Evolutionary conservation across 768 basidiomycete species (phyloP).

Genomic region (Lactifluus piperatus): DNA sequence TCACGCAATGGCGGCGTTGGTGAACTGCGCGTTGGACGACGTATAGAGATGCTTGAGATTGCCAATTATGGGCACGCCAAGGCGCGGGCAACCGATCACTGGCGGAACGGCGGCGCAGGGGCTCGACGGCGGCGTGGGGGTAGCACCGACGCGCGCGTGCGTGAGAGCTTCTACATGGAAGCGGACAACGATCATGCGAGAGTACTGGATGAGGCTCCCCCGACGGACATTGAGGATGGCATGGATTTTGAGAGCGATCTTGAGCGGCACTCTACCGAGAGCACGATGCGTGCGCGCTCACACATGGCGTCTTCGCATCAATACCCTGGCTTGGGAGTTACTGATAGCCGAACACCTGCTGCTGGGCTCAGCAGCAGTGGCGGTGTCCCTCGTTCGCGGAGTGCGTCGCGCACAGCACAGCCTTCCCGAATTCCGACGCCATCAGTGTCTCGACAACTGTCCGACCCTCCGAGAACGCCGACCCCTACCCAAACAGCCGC

Average conservation of each 20-base stretch:
- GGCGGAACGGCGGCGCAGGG: slow-evolving; percentile 19
- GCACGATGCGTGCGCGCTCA: background rate
- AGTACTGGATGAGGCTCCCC: slow-evolving; percentile 68
- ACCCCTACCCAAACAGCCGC: slow-evolving; percentile 33
- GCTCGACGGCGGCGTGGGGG: slow-evolving; percentile 40
- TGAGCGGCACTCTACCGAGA: slow-evolving; percentile 3
- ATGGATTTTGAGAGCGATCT: slow-evolving; percentile 24
- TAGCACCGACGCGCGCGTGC: slow-evolving; percentile 44
- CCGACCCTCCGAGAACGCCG: slow-evolving; percentile 38
- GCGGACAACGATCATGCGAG: slow-evolving; percentile 42
- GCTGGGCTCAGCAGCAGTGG: background rate
- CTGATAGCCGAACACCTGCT: slow-evolving; percentile 7
- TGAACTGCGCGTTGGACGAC: slow-evolving; percentile 63
- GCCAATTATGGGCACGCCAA: slow-evolving; percentile 67
- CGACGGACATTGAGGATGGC: slow-evolving; percentile 63
- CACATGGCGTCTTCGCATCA: background rate
- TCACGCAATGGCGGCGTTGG: slow-evolving; percentile 86
- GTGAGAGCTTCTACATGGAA: slow-evolving; percentile 63
- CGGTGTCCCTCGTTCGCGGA: slow-evolving; percentile 12
- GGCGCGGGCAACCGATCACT: slow-evolving; percentile 22
- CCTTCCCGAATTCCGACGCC: slow-evolving; percentile 19
- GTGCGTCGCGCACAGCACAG: slow-evolving; percentile 11
- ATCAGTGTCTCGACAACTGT: slow-evolving; percentile 31
- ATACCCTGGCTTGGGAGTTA: slow-evolving; percentile 4
- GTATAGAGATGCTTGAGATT: slow-evolving; percentile 82